phyloP scores from a whole-genome alignment of 192 early-diverging fungal species.

The Coemansia sp. region DNA sequence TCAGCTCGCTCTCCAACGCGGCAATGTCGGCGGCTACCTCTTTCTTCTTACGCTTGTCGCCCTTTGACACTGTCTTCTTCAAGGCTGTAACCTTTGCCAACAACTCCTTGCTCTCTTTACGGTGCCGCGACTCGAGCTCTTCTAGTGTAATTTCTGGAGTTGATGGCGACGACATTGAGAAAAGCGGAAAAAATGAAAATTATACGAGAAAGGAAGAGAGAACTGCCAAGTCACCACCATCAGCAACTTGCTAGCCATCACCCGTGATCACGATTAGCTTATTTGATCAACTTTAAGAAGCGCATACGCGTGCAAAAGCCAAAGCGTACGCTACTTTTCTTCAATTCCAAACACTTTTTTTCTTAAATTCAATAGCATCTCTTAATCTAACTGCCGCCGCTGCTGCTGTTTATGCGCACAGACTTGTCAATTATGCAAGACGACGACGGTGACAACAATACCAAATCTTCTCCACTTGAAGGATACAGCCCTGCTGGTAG shows the following conservation, averaged over 20 bases:
- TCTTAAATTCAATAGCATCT: neutral
- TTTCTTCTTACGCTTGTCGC: constrained; percentile 88
- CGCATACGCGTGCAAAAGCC: neutral
- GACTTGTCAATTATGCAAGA: constrained; percentile 2
- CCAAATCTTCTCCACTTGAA: neutral
- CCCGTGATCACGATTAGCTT: neutral
- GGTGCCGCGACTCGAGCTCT: constrained; percentile 71
- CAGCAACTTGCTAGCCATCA: neutral
- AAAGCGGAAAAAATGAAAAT: neutral
- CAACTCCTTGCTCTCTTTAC: constrained; percentile 76
- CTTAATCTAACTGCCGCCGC: neutral
- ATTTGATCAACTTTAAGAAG: neutral
- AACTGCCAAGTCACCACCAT: neutral
- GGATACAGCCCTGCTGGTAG: neutral
- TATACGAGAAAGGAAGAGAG: neutral
- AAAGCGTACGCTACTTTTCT: too few relatives aligned
- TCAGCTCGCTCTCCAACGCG: constrained; percentile 64
- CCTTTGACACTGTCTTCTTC: constrained; percentile 76
- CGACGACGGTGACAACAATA: neutral
- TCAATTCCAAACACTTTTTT: neutral
- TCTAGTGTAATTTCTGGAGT: constrained; percentile 41
- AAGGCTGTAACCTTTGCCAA: constrained; percentile 66
- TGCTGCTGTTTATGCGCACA: neutral
- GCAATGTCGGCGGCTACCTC: constrained; percentile 73
- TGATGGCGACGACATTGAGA: neutral